Conservation (phyloP, 139 green algal genomes). For the Tetradesmus lagerheimii region DNA sequence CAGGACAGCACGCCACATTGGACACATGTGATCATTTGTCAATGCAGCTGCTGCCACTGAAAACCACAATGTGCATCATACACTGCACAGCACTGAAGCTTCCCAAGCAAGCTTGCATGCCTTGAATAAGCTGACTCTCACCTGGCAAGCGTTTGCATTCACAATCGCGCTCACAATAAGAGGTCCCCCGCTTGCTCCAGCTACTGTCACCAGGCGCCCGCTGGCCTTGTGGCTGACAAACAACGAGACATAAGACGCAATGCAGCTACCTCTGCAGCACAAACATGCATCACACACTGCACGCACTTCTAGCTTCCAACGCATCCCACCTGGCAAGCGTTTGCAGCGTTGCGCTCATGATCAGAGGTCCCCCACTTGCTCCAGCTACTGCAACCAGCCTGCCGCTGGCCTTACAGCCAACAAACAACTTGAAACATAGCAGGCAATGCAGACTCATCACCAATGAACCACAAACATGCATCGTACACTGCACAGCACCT, state of each 20-base stretch:
- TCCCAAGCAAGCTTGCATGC: no score
- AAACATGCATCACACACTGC: not conserved
- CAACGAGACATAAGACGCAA: constrained; percentile 91
- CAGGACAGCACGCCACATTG: no score
- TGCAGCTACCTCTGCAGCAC: no score
- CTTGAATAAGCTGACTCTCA: no score
- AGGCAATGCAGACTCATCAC: no score
- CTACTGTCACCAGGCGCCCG: constrained; percentile 57
- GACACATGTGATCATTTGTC: no score
- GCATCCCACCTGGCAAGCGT: constrained; percentile 20
- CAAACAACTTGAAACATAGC: constrained; percentile 90
- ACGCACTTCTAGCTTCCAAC: not conserved
- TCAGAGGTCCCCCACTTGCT: constrained; percentile 85
- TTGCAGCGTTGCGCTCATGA: constrained; percentile 84
- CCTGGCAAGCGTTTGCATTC: constrained; percentile 65
- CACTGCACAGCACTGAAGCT: not conserved
- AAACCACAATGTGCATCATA: no score
- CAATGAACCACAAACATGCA: no score
- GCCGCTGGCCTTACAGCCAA: constrained; percentile 30
- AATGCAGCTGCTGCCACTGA: no score
- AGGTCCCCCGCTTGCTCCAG: constrained; percentile 85
- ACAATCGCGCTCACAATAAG: constrained; percentile 86
- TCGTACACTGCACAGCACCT: not conserved
- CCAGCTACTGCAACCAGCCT: constrained; percentile 71
- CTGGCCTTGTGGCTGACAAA: constrained; percentile 62